These are phyloP conservation scores for Calonectria hawksworthii DNA, from an alignment of 2,329 filamentous ascomycete genomes.

Conservation along the genomic window DNA sequence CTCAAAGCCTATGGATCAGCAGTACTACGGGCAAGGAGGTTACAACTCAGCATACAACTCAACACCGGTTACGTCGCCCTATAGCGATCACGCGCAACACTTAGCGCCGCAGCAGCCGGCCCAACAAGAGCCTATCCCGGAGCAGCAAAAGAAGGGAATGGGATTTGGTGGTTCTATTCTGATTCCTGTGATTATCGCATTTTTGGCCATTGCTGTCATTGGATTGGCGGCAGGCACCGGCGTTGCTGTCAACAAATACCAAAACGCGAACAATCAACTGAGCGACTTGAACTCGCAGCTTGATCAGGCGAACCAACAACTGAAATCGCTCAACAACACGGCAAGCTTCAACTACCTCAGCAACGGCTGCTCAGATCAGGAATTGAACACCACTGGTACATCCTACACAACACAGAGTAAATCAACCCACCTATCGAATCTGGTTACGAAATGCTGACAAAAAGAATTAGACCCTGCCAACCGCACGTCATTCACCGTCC, in stretches of 20 bases:
- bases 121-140: neutral
- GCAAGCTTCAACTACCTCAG: neutral
- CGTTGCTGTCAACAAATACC: neutral
- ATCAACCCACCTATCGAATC: neutral
- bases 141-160: neutral
- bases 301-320: neutral
- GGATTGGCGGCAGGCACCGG: neutral
- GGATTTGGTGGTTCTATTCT: neutral
- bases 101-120: neutral
- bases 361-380: neutral
- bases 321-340: neutral
- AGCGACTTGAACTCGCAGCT: neutral
- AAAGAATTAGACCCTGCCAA: neutral
- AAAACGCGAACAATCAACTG: neutral
- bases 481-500: neutral
- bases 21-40: neutral
- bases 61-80: neutral
- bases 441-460: neutral
- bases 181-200: neutral
- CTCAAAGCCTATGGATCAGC: neutral
- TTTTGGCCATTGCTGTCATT: neutral
- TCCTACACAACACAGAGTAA: neutral
- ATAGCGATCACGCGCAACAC: neutral
- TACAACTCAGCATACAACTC: neutral
- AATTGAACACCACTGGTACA: neutral